Evolutionary conservation across 176 grass and related monocot species (phyloP), one percentile per base, ranked within the genome.

Genomic region (Coix lacrymajobi): DNA sequence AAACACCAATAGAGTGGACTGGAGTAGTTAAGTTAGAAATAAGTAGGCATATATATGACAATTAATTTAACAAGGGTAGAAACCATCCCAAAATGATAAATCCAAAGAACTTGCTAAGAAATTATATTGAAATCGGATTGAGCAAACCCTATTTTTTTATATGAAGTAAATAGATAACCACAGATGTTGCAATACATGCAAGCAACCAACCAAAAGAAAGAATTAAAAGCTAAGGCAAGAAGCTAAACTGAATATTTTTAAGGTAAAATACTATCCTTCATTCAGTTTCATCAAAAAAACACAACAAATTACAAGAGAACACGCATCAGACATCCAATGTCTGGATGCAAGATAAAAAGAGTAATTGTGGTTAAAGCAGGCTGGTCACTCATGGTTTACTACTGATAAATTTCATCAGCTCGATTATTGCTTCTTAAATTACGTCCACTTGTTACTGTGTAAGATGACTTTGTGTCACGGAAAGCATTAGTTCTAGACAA

Each of bases 241-340:
- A 70, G 39, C 52, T 40, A 70, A 22, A 82, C 5, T 14, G 58
- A 49, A 25, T n/a, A 51, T 30, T 72, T 72, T n/a, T n/a, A 31
- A 75, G 45, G 17, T 52, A 73, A 73, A 56, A 65, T 22, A 74
- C 9, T 34, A 24, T 34, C 45, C 29, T 3, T 13, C 17, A 52
- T 74, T 33, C 46, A 11, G 28, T 76, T 76, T 39, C 72, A 62
- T 69, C 49, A 73, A 69, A 82, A 51, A 83, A 76, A 68, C 71
- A 71, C 5, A 39, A 29, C 24, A 7, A 3, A 70, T 82, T 5
- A 49, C 52, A 78, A 69, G 51, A 77, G 22, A 84, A 60, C 6
- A 43, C 28, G 13, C 13, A 69, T 57, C 20, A 24, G 39, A 22
- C 29, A 78, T 85, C 52, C 38, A 78, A n/a, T 70, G 20, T 78